Conservation (phyloP, 2,329 filamentous ascomycete genomes). For the Taxawa tesnikishii region DNA sequence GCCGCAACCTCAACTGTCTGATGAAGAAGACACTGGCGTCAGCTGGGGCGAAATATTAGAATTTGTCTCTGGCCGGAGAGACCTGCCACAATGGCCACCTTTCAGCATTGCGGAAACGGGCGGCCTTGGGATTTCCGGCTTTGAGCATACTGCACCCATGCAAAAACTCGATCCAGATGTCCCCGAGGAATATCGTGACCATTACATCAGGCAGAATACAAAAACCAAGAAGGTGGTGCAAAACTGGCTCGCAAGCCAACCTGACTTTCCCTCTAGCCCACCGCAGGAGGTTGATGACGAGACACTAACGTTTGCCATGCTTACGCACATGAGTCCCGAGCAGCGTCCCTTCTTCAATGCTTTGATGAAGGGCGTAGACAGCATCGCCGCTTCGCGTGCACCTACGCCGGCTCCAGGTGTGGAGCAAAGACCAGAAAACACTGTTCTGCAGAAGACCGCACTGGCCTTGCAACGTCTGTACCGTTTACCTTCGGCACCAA, state of each 20-base stretch:
- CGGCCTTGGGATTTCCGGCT: conserved; percentile 41
- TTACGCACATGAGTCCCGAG: conserved; percentile 68
- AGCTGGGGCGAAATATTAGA: conserved; percentile 96
- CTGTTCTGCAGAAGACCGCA: conserved; percentile 63
- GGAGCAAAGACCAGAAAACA: conserved; percentile 23
- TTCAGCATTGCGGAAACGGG: conserved; percentile 54
- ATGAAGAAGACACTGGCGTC: conserved; percentile 53
- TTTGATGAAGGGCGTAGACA: conserved; percentile 50
- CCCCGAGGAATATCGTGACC: conserved; percentile 81
- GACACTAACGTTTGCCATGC: conserved; percentile 82
- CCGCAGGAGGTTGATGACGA: conserved; percentile 90
- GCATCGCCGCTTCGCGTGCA: conserved; percentile 43
- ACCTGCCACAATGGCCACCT: conserved; percentile 79
- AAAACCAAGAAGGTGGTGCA: conserved; percentile 89
- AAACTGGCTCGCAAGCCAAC: conserved; percentile 74
- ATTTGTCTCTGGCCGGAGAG: conserved; percentile 76
- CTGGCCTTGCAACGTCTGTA: conserved; percentile 77
- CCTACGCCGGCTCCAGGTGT: conserved; percentile 51
- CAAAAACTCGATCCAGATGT: conserved; percentile 87
- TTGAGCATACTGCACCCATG: conserved; percentile 42
- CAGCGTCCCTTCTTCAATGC: conserved; percentile 75
- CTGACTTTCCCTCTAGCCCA: conserved; percentile 58
- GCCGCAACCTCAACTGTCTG: conserved; percentile 25
- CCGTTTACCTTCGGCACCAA: conserved; percentile 56
- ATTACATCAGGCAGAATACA: conserved; percentile 83